Evolutionary conservation across 345 rosid genomes (phyloP).

Genomic region (Eucalyptus coolabah): DNA sequence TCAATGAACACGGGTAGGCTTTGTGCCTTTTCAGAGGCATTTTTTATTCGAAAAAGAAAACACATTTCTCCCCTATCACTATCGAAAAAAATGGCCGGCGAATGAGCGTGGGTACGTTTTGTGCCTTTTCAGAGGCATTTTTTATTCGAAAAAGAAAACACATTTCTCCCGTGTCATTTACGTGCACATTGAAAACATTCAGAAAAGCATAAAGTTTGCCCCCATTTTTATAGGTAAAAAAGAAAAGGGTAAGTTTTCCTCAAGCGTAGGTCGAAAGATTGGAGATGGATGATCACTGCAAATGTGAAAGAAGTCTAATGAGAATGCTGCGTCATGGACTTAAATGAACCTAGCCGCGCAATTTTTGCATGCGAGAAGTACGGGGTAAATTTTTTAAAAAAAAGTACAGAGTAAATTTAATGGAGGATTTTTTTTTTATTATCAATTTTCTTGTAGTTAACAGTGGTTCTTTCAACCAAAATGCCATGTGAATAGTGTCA

Average conservation of each 20-base stretch:
- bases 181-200: neutral
- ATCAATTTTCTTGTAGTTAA: no score
- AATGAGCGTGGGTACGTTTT: no score
- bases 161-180: neutral
- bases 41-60: neutral
- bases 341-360: neutral
- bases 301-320: neutral
- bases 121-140: no score
- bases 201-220: neutral
- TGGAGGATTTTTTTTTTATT: no score
- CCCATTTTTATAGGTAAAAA: neutral
- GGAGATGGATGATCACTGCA: neutral
- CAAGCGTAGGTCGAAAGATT: neutral
- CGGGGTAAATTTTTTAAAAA: no score
- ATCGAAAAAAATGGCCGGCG: no score
- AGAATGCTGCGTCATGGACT: neutral
- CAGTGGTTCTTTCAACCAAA: no score
- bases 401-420: no score
- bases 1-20: neutral
- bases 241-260: neutral
- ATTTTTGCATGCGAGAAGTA: no score
- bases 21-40: neutral
- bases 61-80: no score
- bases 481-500: no score
- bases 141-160: no score